Conservation (phyloP, 306 rosid species). For the Trichosanthes cucumerina region DNA sequence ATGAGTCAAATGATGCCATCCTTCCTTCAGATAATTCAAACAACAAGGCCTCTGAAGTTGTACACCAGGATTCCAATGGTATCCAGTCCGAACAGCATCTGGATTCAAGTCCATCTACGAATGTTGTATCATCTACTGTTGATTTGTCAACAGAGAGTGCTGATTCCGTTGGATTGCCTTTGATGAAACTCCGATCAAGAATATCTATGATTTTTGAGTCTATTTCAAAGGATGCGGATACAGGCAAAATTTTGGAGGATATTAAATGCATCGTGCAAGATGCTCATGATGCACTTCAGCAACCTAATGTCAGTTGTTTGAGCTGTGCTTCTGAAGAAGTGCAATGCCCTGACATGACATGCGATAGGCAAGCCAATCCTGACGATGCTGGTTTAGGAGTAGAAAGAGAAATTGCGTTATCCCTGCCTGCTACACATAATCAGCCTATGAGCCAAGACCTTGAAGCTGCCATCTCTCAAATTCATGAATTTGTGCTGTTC, state of each 20-base stretch:
- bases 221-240: constrained; percentile 52
- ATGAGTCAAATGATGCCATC: constrained; percentile 42
- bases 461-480: constrained; percentile 66
- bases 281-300: constrained; percentile 36
- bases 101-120: constrained; percentile 27
- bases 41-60: constrained; percentile 30
- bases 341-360: constrained; percentile 35
- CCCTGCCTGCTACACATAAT: constrained; percentile 27
- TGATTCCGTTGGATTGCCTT: constrained; percentile 26
- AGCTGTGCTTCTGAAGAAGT: constrained; percentile 31
- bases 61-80: constrained; percentile 27
- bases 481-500: constrained; percentile 62
- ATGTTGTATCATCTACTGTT: constrained; percentile 22
- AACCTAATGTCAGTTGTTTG: constrained; percentile 24
- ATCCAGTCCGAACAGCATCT: constrained; percentile 27
- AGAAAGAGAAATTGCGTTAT: constrained; percentile 37
- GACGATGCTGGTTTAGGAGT: constrained; percentile 52
- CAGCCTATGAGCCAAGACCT: constrained; percentile 36
- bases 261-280: constrained; percentile 62
- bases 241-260: constrained; percentile 59
- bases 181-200: constrained; percentile 61
- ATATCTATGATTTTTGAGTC: constrained; percentile 58
- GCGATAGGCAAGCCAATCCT: constrained; percentile 54
- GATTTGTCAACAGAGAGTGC: constrained; percentile 17
- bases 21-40: constrained; percentile 28